Base-by-base conservation (phyloP, 2,329 filamentous ascomycete genomes). In the Clarireedia hainanense region DNA sequence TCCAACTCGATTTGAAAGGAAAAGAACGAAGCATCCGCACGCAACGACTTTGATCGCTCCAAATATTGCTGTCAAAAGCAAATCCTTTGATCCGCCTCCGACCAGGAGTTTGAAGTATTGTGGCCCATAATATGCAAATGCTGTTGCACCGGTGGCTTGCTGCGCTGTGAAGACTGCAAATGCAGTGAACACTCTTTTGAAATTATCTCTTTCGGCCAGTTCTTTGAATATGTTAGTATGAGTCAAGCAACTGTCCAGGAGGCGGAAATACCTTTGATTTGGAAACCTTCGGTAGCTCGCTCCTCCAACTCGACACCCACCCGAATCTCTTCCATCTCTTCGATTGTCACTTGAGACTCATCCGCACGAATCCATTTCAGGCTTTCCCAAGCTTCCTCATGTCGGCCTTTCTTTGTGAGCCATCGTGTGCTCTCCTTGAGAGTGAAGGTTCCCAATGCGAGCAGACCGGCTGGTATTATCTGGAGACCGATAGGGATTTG, bases 351-450 rank as follows among this genome's bases (percentile, higher is more conserved):
- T 7, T 68, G 61, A 1, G 63, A 65, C 47, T 73, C 70, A n/a
- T 74, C 76, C 4, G 76, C 77, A 3, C 77, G 73, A 12, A 80
- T 73, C 77, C 77, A 79, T 20, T 74, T 70, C n/a, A 80, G 64
- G 3, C 73, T 75, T 52, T 74, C 66, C 55, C 74, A 67, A 2
- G 76, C 77, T 60, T 79, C 71, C 1, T 79, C 74, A 3, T 67
- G 67, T 14, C 71, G 68, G 1, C 74, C 75, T 37, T 71, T 73
- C 59, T 74, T 73, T 0, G 75, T 75, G 2, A 79, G 65, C 76
- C 76, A 79, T n/a, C 76, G 68, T 1, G 70, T 68, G 53, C 74
- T 77, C 64, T 80, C 77, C 56, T 72, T 74, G 23, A 74, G 73
- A 2, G 77, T 69, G 4, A 77, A 64, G 75, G 78, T 78, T 0